Evolutionary conservation across 768 basidiomycete species (phyloP).

Genomic region (Hygrophorus pudorinus): DNA sequence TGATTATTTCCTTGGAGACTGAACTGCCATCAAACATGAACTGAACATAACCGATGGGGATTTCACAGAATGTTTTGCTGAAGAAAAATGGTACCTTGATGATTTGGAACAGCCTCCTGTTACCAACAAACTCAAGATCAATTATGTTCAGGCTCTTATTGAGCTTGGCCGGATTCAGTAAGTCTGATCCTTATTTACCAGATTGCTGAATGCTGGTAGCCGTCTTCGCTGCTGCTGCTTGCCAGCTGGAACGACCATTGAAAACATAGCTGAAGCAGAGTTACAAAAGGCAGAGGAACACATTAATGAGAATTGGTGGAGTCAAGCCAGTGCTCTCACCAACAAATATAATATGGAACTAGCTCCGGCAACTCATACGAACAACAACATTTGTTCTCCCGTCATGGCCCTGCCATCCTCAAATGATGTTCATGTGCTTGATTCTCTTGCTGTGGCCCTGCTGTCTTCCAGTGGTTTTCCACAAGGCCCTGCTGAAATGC

Average conservation of each 20-base stretch:
- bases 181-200: too few species aligned
- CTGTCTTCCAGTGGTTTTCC: not conserved
- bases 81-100: not conserved
- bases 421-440: too few species aligned
- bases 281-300: too few species aligned
- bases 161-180: conserved; percentile 5
- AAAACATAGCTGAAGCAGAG: not conserved
- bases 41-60: conserved; percentile 1
- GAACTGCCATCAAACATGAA: not conserved
- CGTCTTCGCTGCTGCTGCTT: not conserved
- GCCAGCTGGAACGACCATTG: not conserved
- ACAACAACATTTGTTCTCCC: too few species aligned
- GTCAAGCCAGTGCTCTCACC: not conserved
- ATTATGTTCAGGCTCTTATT: not conserved
- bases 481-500: not conserved
- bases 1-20: not conserved
- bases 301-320: not conserved
- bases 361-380: not conserved
- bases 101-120: not conserved
- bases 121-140: too few species aligned
- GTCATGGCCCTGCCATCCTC: too few species aligned
- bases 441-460: too few species aligned
- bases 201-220: conserved; percentile 1
- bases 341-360: not conserved
- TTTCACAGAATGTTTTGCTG: not conserved